A percentile compares a stretch with the other conserved stretches of the same genome.
Evolutionary conservation across 208 protist genomes (phyloP).

Genomic region (Polymyxa betae): DNA sequence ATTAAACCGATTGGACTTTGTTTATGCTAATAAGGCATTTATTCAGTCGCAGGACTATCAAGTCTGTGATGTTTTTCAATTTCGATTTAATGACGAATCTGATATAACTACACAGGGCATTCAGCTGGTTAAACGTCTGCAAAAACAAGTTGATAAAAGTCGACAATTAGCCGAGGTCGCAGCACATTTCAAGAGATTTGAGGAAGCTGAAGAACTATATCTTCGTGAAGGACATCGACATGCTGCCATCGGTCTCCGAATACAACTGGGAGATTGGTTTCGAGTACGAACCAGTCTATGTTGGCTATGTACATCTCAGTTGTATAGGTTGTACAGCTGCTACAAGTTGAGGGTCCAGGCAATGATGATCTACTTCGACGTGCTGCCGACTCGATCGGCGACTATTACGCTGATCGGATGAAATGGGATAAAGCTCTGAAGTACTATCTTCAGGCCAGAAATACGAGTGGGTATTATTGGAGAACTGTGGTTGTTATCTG

Average conservation of each 20-base stretch:
- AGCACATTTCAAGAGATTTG: slow-evolving; percentile 89
- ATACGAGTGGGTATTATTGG: slow-evolving; percentile 74
- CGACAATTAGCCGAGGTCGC: slow-evolving; percentile 94
- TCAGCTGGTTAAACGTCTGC: slow-evolving; percentile 74
- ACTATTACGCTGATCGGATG: slow-evolving; percentile 89
- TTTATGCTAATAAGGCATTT: slow-evolving; percentile 80
- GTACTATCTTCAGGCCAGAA: slow-evolving; percentile 89
- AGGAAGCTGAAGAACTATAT: slow-evolving; percentile 93
- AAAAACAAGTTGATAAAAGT: slow-evolving; percentile 73
- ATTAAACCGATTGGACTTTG: slow-evolving; percentile 77
- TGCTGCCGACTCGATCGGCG: slow-evolving; percentile 90
- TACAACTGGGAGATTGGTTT: slow-evolving; percentile 90
- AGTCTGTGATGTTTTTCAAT: neutral
- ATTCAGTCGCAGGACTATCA: slow-evolving; percentile 89
- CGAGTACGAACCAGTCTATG: neutral
- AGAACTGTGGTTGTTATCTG: neutral
- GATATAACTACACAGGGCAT: slow-evolving; percentile 74
- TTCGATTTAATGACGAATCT: neutral
- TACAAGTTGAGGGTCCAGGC: slow-evolving; percentile 70
- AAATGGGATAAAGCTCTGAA: slow-evolving; percentile 85
- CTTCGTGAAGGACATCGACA: slow-evolving; percentile 91
- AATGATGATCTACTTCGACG: slow-evolving; percentile 83
- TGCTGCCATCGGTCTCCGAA: slow-evolving; percentile 87
- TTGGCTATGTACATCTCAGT: neutral
- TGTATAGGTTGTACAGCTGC: slow-evolving; percentile 79